Conservation (phyloP, 2,329 filamentous ascomycete genomes). For the Aspergillus calidoustus region DNA sequence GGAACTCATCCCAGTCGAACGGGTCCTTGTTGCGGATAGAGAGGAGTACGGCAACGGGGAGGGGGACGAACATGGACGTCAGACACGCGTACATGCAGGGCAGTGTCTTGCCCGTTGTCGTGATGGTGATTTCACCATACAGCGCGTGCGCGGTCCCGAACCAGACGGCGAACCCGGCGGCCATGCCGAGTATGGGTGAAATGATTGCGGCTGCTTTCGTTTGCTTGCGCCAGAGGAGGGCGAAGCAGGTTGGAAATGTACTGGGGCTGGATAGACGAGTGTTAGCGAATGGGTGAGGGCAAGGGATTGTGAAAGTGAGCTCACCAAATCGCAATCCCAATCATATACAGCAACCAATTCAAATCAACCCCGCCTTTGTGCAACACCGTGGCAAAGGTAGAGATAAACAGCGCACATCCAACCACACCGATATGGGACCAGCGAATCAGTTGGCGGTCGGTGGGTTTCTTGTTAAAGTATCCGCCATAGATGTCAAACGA, state of each 20-base stretch:
- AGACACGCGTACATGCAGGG: neutral
- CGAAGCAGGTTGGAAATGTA: slow-evolving; percentile 30
- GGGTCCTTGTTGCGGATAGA: neutral
- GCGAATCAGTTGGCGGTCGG: slow-evolving; percentile 52
- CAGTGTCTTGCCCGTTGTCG: neutral
- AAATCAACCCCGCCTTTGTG: no score
- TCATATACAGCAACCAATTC: no score
- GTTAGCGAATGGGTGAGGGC: no score
- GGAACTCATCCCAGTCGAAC: no score
- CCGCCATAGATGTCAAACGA: slow-evolving; percentile 58
- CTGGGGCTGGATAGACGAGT: no score
- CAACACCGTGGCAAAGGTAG: slow-evolving; percentile 17
- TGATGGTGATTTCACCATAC: neutral
- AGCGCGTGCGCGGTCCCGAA: slow-evolving; percentile 1
- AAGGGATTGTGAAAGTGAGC: no score
- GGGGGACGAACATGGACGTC: neutral
- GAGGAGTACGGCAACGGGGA: neutral
- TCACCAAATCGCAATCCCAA: no score
- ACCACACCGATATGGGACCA: slow-evolving; percentile 50
- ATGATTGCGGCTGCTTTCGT: neutral
- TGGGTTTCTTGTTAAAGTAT: slow-evolving; percentile 52
- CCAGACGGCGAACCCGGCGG: slow-evolving; percentile 3
- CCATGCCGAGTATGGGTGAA: neutral
- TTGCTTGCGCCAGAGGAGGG: neutral
- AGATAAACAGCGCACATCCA: slow-evolving; percentile 38